Evolutionary conservation across 1,284 basidiomycete genomes (phyloP), one percentile per base, ranked within the genome.

Genomic region (Ceratorhiza oryzae-sativae): DNA sequence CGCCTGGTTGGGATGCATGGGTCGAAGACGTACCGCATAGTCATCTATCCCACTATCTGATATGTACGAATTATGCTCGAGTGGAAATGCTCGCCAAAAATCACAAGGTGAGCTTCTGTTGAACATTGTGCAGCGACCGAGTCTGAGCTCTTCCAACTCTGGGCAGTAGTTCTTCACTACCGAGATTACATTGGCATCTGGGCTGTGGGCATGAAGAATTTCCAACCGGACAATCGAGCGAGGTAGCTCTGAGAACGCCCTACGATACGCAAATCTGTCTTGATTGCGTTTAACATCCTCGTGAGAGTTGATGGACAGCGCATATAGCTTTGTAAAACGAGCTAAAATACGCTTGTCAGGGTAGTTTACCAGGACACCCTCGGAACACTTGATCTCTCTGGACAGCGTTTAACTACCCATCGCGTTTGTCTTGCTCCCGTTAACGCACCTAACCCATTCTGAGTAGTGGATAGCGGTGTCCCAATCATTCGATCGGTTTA

Each of bases 11-110:
- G 34, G 27, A 32, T 5, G 4, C n/a, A 30, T 20, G 12, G n/a
- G 6, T 59, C 30, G 10, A 39, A 27, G 23, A 49, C 45, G 8
- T 30, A 70, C 67, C 32, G 55, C 67, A 23, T 70, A 70, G 23
- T 70, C 67, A 15, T 70, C 67, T 13, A 23, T 49, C 20, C 67
- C 67, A 15, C 56, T 42, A 36, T 6, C 42, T 32, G 67, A 70
- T 12, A 70, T 32, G 32, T 70, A 70, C 8, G 67, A 70, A 13
- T 59, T 55, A 23, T 70, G 67, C 27, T 70, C 67, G 4, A 59
- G 55, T 6, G 55, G 53, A 25, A 58, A 70, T 9, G 20, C 12
- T n/a, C 8, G 3, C 67, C 67, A 70, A 45, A 70, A 59, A 3
- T 59, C n/a, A 36, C 41, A 70, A 2, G 39, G 41, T 18, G 51